Conservation (phyloP, 495 filamentous ascomycete species). For the Trichoderma reesei region DNA sequence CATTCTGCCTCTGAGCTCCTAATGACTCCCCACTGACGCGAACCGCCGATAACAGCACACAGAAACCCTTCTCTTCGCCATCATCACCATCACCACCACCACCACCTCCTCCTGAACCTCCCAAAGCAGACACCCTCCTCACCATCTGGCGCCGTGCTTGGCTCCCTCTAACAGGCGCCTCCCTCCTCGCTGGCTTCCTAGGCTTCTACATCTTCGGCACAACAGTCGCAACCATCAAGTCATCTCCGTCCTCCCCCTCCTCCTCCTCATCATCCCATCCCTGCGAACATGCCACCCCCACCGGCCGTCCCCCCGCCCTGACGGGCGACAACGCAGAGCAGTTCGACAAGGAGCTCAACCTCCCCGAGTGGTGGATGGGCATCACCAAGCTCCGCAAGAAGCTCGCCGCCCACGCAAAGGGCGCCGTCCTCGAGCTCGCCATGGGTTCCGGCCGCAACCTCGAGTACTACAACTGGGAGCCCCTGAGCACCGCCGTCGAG, state of each 20-base stretch:
- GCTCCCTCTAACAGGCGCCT: slow-evolving; percentile 23
- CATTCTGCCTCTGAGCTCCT: background rate
- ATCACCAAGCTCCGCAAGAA: slow-evolving; percentile 50
- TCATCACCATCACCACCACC: slow-evolving; percentile 5
- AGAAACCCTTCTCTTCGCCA: background rate
- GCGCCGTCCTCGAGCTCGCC: slow-evolving; percentile 81
- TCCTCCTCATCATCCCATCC: background rate
- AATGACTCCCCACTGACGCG: background rate
- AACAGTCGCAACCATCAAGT: slow-evolving; percentile 17
- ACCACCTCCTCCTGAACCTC: slow-evolving; percentile 13
- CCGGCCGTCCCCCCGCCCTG: slow-evolving; percentile 12
- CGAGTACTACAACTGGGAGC: slow-evolving; percentile 47
- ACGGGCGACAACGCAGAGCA: slow-evolving; percentile 15
- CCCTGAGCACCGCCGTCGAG: background rate
- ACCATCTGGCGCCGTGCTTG: slow-evolving; percentile 11
- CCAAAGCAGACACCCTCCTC: slow-evolving; percentile 10
- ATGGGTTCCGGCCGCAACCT: slow-evolving; percentile 88
- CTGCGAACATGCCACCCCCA: slow-evolving; percentile 8
- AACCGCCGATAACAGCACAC: background rate
- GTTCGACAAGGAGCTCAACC: slow-evolving; percentile 32
- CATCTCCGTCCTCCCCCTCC: background rate
- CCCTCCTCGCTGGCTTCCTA: slow-evolving; percentile 19
- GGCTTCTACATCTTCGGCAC: slow-evolving; percentile 22
- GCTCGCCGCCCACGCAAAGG: slow-evolving; percentile 52
- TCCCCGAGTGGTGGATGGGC: slow-evolving; percentile 57